Evolutionary conservation across 768 basidiomycete species (phyloP), one percentile per base, ranked within the genome.

Genomic region (Coprinopsis marcescibilis): DNA sequence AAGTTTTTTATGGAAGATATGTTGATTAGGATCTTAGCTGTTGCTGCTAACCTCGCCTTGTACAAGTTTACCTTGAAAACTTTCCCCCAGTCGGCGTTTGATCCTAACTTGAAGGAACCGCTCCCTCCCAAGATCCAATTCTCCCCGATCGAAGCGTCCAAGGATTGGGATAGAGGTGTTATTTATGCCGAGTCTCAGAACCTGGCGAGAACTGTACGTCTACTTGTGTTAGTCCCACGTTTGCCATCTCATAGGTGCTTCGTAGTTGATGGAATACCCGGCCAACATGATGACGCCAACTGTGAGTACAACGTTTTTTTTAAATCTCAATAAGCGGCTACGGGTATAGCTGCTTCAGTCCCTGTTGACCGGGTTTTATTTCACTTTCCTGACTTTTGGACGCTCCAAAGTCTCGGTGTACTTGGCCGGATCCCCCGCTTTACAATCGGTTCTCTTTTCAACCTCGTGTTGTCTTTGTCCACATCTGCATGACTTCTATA

Each of bases 231-330:
- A 42, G 27, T 32, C 33, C n/a, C n/a, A n/a, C n/a, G n/a, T n/a
- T n/a, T n/a, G 48, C 27, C 23, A 27, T 45, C 20, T 19, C 21
- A 8, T n/a, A 38, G 40, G 36, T 44, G n/a, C 33, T 30, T 50
- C 20, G 38, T 60, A 89, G 85, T 72, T 93, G 38, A 83, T 79
- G 80, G 91, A 93, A 64, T 66, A 87, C 4, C 91, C 91, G 43
- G 89, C 79, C 1, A 93, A 93, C 61, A 78, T 91, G 63, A 69
- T 89, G 71, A 91, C 89, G 1, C 90, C 89, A 7, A 89, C 88
- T 12, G 83, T 83, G 55, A 35, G 73, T 60, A 43, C 17, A 25
- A 21, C 24, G 13, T 24, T 11, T 8, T 6, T 8, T 40, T 15
- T 34, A 32, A n/a, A 3, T 11, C 14, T 15, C 5, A 33, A 17